Conservation (phyloP, 306 rosid genomes). For the Quercus dentata region DNA sequence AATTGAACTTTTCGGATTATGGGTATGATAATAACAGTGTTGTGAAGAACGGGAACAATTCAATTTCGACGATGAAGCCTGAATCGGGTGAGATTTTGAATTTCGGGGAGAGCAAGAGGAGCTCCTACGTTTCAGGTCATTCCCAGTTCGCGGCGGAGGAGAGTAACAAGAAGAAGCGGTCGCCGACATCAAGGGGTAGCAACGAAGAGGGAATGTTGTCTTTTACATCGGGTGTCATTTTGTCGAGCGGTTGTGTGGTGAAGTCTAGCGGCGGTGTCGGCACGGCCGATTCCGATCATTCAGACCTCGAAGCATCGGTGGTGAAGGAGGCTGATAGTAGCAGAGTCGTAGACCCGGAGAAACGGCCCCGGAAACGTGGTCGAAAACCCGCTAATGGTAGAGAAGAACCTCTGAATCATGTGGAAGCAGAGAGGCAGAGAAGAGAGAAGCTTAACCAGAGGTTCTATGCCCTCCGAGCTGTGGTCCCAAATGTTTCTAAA, state of each 20-base stretch:
- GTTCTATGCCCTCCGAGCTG: constrained; percentile 90
- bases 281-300: constrained; percentile 63
- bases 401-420: constrained; percentile 93
- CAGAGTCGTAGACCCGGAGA: constrained; percentile 73
- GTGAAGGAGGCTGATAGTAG: constrained; percentile 68
- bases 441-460: constrained; percentile 93
- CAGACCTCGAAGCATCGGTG: constrained; percentile 91
- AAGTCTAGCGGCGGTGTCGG: constrained; percentile 44
- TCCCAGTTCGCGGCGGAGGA: constrained; percentile 47
- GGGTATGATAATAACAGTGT: constrained; percentile 39
- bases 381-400: constrained; percentile 93
- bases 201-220: constrained; percentile 94
- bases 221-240: constrained; percentile 75
- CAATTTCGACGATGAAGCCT: constrained; percentile 46
- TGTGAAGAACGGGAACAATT: constrained; percentile 39
- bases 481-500: constrained; percentile 91
- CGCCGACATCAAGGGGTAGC: constrained; percentile 69
- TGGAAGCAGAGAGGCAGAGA: constrained; percentile 90
- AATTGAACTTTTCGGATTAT: constrained; percentile 65
- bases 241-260: constrained; percentile 42
- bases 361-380: constrained; percentile 88
- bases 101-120: constrained; percentile 71
- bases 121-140: constrained; percentile 40
- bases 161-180: constrained; percentile 51
- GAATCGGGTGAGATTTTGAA: constrained; percentile 85